Percentiles rank a stretch among this genome's conserved stretches.
Evolutionary conservation across 2,329 filamentous ascomycete genomes (phyloP).

Genomic region (Aurifilum marmelostoma): DNA sequence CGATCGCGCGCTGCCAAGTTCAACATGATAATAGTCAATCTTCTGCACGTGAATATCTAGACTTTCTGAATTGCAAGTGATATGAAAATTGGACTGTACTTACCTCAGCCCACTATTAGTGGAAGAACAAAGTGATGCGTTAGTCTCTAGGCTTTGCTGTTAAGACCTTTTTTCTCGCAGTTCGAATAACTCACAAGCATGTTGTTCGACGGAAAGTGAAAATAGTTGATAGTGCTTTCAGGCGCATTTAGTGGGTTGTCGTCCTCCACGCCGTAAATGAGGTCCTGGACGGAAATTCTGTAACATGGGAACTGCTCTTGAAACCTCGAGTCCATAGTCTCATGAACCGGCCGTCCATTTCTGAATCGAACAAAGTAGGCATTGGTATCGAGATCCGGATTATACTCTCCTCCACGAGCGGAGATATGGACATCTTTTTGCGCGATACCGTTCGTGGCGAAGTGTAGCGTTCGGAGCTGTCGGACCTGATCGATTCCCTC

Average conservation of each 20-base stretch:
- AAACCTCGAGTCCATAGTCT: conserved; percentile 19
- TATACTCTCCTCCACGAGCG: conserved; percentile 11
- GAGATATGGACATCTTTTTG: conserved; percentile 16
- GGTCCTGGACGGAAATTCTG: conserved; percentile 23
- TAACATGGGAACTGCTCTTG: conserved; percentile 26
- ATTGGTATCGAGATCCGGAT: conserved; percentile 26
- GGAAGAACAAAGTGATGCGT: not conserved
- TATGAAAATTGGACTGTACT: not conserved
- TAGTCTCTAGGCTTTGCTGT: not conserved
- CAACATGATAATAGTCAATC: not conserved
- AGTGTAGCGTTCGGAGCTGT: conserved; percentile 24
- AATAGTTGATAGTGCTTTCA: conserved; percentile 27
- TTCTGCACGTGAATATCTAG: too few relatives aligned
- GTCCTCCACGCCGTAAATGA: conserved; percentile 4
- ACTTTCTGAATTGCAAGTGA: not conserved
- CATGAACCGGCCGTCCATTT: conserved; percentile 17
- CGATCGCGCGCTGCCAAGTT: conserved; percentile 19
- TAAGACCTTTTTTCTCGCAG: not conserved
- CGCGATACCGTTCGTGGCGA: conserved; percentile 16
- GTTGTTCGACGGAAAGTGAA: conserved; percentile 33
- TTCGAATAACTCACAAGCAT: conserved; percentile 30
- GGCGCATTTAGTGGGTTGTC: conserved; percentile 14
- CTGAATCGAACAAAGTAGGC: conserved; percentile 28
- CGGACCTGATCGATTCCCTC: conserved; percentile 22
- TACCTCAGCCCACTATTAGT: conserved; percentile 27